Conservation (phyloP, 805 yeast genomes). For the Hanseniaspora nectarophila region DNA sequence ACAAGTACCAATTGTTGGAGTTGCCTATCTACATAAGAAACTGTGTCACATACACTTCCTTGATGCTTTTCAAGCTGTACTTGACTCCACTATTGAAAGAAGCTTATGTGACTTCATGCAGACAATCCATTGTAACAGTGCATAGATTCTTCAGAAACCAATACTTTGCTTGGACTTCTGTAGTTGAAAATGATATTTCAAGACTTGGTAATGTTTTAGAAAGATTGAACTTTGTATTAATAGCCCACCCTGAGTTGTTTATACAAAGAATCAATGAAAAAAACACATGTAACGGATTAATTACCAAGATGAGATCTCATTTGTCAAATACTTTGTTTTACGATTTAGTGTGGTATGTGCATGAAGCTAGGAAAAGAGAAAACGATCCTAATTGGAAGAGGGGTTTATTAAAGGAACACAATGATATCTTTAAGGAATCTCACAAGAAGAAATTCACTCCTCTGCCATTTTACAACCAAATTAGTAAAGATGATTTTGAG, state of each 20-base stretch:
- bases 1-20: slow-evolving; percentile 51
- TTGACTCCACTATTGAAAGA: slow-evolving; percentile 58
- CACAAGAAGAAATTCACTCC: slow-evolving; percentile 42
- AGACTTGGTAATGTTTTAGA: slow-evolving; percentile 86
- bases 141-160: slow-evolving; percentile 80
- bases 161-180: slow-evolving; percentile 77
- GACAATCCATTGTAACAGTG: slow-evolving; percentile 87
- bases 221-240: slow-evolving; percentile 72
- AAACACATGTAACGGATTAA: slow-evolving; percentile 38
- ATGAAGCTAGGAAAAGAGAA: slow-evolving; percentile 75
- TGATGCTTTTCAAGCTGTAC: slow-evolving; percentile 69
- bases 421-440: slow-evolving; percentile 24
- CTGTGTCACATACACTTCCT: slow-evolving; percentile 68
- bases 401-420: slow-evolving; percentile 19
- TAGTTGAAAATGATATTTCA: slow-evolving; percentile 75
- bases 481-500: slow-evolving; percentile 76
- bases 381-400: slow-evolving; percentile 30
- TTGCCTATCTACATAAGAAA: slow-evolving; percentile 79
- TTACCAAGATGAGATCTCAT: slow-evolving; percentile 82
- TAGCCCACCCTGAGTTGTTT: slow-evolving; percentile 76
- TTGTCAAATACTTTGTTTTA: slow-evolving; percentile 82
- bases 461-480: slow-evolving; percentile 80
- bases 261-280: slow-evolving; percentile 38
- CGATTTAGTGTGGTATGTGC: slow-evolving; percentile 87
- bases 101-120: slow-evolving; percentile 68